Evolutionary conservation across 2,329 filamentous ascomycete species (phyloP).

Genomic region (Apiospora phragmitis): DNA sequence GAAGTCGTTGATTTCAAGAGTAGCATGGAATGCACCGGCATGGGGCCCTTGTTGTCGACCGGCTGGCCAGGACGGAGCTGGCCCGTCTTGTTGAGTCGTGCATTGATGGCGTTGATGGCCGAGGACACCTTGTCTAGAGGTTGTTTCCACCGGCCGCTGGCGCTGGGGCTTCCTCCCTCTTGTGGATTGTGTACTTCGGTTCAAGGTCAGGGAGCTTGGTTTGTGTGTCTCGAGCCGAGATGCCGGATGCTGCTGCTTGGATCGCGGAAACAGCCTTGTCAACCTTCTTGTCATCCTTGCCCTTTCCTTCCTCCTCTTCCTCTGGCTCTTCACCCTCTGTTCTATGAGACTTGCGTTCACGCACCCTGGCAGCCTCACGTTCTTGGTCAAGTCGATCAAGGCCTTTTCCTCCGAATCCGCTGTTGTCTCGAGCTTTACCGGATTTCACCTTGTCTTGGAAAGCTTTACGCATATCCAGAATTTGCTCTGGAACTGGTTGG

Average conservation of each 20-base stretch:
- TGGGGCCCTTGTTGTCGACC: constrained; percentile 97
- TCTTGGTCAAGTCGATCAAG: constrained; percentile 89
- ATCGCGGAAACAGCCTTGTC: constrained; percentile 68
- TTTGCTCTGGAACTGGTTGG: constrained; percentile 73
- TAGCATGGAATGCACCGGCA: constrained; percentile 94
- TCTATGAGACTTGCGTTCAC: constrained; percentile 87
- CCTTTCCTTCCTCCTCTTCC: constrained; percentile 68
- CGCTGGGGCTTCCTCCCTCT: constrained; percentile 59
- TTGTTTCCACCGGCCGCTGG: constrained; percentile 52
- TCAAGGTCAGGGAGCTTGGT: constrained; percentile 36
- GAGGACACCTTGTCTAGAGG: constrained; percentile 82
- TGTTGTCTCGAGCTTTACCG: constrained; percentile 85
- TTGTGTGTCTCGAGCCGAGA: constrained; percentile 55
- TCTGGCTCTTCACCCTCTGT: constrained; percentile 84
- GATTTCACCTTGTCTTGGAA: constrained; percentile 91
- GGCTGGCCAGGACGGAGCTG: constrained; percentile 89
- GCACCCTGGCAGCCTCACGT: constrained; percentile 80
- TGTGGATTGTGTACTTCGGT: constrained; percentile 71
- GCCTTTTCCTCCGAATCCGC: constrained; percentile 93
- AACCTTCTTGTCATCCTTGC: constrained; percentile 68
- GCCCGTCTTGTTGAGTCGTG: constrained; percentile 83
- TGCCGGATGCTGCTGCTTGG: constrained; percentile 60
- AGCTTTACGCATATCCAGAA: constrained; percentile 65
- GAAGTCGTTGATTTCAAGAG: constrained; percentile 98
- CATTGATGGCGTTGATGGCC: constrained; percentile 90